These are phyloP conservation scores for Fusarium sterilihyphosum DNA, from an alignment of 2,329 filamentous ascomycete species.

Conservation along the genomic window DNA sequence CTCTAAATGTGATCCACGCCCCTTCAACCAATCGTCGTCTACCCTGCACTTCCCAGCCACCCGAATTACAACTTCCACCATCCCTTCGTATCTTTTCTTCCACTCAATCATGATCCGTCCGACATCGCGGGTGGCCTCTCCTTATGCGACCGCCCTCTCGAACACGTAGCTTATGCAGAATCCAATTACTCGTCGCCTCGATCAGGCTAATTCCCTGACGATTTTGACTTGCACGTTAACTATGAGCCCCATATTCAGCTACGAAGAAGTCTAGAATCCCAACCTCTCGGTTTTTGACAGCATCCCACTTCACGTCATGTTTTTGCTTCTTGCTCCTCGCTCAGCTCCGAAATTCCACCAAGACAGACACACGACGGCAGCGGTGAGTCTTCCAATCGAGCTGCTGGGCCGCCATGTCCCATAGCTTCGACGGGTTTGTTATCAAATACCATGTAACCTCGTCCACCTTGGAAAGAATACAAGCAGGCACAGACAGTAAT, in stretches of 20 bases:
- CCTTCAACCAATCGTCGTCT: slow-evolving; percentile 16
- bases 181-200: slow-evolving; percentile 8
- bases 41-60: slow-evolving; percentile 42
- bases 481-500: background rate
- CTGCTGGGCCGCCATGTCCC: background rate
- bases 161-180: slow-evolving; percentile 28
- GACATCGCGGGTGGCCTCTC: slow-evolving; percentile 37
- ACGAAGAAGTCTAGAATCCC: background rate
- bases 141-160: slow-evolving; percentile 38
- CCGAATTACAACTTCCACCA: slow-evolving; percentile 29
- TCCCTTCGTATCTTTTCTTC: slow-evolving; percentile 30
- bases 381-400: slow-evolving; percentile 16
- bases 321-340: slow-evolving; percentile 1
- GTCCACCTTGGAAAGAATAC: background rate
- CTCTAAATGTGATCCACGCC: background rate
- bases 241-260: slow-evolving; percentile 8
- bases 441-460: background rate
- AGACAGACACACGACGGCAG: slow-evolving; percentile 10
- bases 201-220: background rate
- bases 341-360: background rate
- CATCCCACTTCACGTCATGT: slow-evolving; percentile 16
- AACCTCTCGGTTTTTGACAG: slow-evolving; percentile 16
- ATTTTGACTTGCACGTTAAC: slow-evolving; percentile 12
- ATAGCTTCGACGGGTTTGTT: background rate
- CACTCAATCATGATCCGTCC: slow-evolving; percentile 25